Evolutionary conservation across 2,329 filamentous ascomycete species (phyloP).

Genomic region (Ustulina deusta): DNA sequence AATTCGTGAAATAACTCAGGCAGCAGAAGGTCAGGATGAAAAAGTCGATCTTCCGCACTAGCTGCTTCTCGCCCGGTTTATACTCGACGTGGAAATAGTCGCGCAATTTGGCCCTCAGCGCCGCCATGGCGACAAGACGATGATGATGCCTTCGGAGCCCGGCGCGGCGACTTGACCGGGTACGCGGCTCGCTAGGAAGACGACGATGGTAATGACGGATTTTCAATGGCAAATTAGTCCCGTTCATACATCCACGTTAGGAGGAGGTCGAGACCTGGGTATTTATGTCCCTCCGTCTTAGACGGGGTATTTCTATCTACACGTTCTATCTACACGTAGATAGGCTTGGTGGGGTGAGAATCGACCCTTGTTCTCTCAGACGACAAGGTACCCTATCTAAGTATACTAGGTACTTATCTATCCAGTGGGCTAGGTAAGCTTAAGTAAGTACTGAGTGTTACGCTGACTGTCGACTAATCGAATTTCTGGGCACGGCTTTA

Average conservation of each 20-base stretch:
- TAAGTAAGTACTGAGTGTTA: too few relatives aligned
- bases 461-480: too few relatives aligned
- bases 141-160: not conserved
- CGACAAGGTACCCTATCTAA: too few relatives aligned
- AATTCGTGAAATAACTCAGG: slow-evolving; percentile 67
- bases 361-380: not conserved
- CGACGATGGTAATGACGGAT: not conserved
- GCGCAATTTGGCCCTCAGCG: slow-evolving; percentile 41
- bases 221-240: not conserved
- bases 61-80: slow-evolving; percentile 54
- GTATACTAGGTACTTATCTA: not conserved
- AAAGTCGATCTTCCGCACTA: slow-evolving; percentile 71
- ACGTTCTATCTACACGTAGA: not conserved
- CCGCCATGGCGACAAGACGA: slow-evolving; percentile 37
- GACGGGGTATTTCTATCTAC: too few relatives aligned
- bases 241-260: not conserved
- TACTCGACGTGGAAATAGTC: slow-evolving; percentile 50
- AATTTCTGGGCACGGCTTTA: too few relatives aligned
- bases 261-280: not conserved
- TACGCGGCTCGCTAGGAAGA: not conserved
- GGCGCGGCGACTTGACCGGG: not conserved
- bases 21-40: slow-evolving; percentile 75
- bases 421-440: too few relatives aligned
- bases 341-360: slow-evolving; percentile 12
- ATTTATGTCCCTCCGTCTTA: too few relatives aligned